Percentiles rank a stretch among this genome's conserved stretches.
Evolutionary conservation across 768 basidiomycete genomes (phyloP).

Genomic region (Hemileccinum rubropunctum): DNA sequence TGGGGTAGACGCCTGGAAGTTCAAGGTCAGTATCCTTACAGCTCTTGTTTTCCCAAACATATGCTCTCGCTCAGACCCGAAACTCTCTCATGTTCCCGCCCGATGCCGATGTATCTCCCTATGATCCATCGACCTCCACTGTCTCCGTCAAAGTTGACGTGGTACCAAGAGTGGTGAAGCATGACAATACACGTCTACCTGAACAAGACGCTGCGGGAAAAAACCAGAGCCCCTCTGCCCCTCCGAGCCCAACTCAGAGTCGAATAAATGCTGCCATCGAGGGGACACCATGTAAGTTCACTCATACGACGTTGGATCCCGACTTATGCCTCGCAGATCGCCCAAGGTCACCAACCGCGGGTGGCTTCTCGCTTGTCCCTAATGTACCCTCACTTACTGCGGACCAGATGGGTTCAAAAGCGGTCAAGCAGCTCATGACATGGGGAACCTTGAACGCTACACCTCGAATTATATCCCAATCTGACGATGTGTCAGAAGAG

Average conservation of each 20-base stretch:
- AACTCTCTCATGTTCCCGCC: constrained; percentile 96
- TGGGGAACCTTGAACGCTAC: constrained; percentile 94
- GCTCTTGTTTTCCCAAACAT: background rate
- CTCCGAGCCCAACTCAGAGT: constrained; percentile 88
- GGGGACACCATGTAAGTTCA: constrained; percentile 79
- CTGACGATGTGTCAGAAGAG: constrained; percentile 50
- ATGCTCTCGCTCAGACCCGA: constrained; percentile 55
- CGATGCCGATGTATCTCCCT: constrained; percentile 84
- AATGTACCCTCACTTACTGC: constrained; percentile 87
- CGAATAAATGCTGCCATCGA: constrained; percentile 89
- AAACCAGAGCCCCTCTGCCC: constrained; percentile 48
- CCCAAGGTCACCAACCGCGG: constrained; percentile 51
- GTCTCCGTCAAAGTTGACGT: constrained; percentile 31
- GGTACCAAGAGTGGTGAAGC: constrained; percentile 64
- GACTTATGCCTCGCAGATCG: constrained; percentile 48
- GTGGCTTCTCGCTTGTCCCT: constrained; percentile 75
- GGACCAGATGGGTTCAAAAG: constrained; percentile 71
- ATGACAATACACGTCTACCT: constrained; percentile 77
- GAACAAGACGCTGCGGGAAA: constrained; percentile 59
- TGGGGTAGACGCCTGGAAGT: constrained; percentile 78
- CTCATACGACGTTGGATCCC: background rate
- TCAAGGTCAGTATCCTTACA: constrained; percentile 51
- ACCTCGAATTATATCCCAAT: constrained; percentile 76
- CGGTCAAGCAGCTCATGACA: constrained; percentile 93
- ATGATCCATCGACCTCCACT: constrained; percentile 44